These are phyloP conservation scores for Penicillium ochrochloron DNA, from an alignment of 495 filamentous ascomycete species.

Conservation along the genomic window DNA sequence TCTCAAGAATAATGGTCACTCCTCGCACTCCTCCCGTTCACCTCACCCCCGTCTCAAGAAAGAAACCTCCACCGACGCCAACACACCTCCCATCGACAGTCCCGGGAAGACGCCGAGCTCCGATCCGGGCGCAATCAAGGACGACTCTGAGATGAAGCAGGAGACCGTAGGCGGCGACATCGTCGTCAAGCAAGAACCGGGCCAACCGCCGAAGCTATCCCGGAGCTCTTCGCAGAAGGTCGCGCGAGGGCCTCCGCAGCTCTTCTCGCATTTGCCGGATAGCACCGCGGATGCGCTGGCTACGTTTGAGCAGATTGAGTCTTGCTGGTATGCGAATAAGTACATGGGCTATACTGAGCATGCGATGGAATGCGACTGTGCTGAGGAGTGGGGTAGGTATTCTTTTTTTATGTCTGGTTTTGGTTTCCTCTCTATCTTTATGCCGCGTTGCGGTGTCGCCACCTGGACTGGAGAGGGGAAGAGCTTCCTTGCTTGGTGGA, in stretches of 20 bases:
- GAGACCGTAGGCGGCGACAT: conserved; percentile 63
- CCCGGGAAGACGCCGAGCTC: background rate
- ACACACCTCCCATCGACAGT: background rate
- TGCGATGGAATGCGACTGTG: conserved; percentile 93
- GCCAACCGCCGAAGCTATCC: conserved; percentile 71
- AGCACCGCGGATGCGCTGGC: conserved; percentile 73
- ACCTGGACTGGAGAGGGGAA: background rate
- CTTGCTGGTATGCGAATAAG: conserved; percentile 87
- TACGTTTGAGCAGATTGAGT: conserved; percentile 79
- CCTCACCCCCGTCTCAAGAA: conserved; percentile 19
- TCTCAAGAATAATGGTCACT: conserved; percentile 25
- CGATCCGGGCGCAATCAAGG: conserved; percentile 29
- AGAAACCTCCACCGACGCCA: conserved; percentile 11
- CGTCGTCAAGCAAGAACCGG: conserved; percentile 66
- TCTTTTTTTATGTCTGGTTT: conserved; percentile 8
- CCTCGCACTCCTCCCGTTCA: conserved; percentile 19
- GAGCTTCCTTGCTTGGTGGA: background rate
- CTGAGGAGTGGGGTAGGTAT: conserved; percentile 92
- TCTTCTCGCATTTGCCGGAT: conserved; percentile 73
- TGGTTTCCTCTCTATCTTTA: conserved; percentile 7
- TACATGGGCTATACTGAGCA: conserved; percentile 89
- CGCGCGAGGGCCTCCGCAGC: conserved; percentile 57
- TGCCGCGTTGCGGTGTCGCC: conserved; percentile 9
- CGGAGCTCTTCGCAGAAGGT: conserved; percentile 77
- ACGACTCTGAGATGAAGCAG: conserved; percentile 31